Evolutionary conservation across 2,329 filamentous ascomycete genomes (phyloP), one percentile per base, ranked within the genome.

Genomic region (Cryphonectria radicalis): DNA sequence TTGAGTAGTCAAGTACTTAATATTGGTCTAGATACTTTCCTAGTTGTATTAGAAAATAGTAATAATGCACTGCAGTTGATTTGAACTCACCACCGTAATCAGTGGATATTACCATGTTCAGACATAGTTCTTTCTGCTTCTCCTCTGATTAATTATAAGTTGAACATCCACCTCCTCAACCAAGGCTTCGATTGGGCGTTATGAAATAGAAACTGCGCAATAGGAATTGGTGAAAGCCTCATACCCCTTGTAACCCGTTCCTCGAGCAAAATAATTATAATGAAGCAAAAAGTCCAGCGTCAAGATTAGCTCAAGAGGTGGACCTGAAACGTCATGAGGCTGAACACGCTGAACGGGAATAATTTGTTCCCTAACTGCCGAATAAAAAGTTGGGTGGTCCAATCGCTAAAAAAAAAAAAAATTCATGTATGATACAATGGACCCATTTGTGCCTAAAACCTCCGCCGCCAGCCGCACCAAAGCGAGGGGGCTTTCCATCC

Each of bases 331-430:
- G 46, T 66, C 46, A 57, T 66, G 64, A 66, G 64, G 50, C 50
- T 66, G 64, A 66, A 28, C 14, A n/a, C 10, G 8, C 46, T 40
- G 17, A 10, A 17, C 22, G 63, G 68, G 55, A 35, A 66, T 65
- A 72, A 55, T 66, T 53, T 72, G n/a, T 53, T 66, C 70, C 70
- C 70, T 35, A 67, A 55, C 19, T 72, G 70, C 70, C 70, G 70
- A 62, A 28, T 46, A 4, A 63, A 68, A 67, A 50, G 17, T 67
- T 50, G 57, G 50, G 67, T 25, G 42, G 57, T 11, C 10, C 14
- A 28, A 53, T 63, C 40, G 32, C 35, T 10, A 55, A 22, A 57
- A 66, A 66, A 57, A 62, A 66, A 22, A 57, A 66, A 66, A 57
- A 62, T 62, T 62, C 63, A 19, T 69, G 66, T n/a, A 53, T n/a